Percentiles rank a stretch among this genome's conserved stretches.
Evolutionary conservation across 176 grass and related monocot species (phyloP).

Genomic region (Carex pumila): DNA sequence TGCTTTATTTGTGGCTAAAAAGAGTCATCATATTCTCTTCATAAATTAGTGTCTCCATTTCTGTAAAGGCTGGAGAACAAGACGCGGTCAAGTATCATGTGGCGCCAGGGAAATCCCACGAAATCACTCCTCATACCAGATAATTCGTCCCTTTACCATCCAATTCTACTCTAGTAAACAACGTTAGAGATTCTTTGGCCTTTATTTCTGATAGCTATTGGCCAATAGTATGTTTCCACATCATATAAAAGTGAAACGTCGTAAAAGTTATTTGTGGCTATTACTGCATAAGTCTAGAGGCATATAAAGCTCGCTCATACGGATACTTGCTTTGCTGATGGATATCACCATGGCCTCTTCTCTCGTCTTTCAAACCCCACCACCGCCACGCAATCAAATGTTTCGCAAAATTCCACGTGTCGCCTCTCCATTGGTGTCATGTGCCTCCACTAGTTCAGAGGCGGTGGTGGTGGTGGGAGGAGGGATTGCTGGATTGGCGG

Average conservation of each 20-base stretch:
- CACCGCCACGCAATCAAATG: background rate
- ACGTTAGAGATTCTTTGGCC: background rate
- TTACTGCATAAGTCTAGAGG: background rate
- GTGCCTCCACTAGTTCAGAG: background rate
- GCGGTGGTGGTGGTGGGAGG: slow-evolving; percentile 68
- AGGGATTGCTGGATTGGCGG: slow-evolving; percentile 76
- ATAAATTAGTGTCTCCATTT: background rate
- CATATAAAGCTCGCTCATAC: background rate
- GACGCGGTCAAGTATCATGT: background rate
- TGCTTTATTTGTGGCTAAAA: background rate
- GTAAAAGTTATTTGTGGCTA: background rate
- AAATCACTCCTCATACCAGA: background rate
- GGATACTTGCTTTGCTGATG: background rate
- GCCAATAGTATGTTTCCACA: background rate
- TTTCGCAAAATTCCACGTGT: background rate
- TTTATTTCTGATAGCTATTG: background rate
- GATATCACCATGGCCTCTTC: slow-evolving; percentile 4
- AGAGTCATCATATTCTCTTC: background rate
- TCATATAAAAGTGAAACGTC: background rate
- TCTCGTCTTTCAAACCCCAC: background rate
- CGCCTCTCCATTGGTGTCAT: background rate
- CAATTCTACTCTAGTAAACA: background rate
- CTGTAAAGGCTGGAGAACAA: background rate
- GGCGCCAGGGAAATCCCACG: background rate
- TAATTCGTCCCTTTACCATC: background rate